A percentile compares a stretch with the other conserved stretches of the same genome.
Evolutionary conservation across 345 rosid species (phyloP).

Genomic region (Clausena lansium): DNA sequence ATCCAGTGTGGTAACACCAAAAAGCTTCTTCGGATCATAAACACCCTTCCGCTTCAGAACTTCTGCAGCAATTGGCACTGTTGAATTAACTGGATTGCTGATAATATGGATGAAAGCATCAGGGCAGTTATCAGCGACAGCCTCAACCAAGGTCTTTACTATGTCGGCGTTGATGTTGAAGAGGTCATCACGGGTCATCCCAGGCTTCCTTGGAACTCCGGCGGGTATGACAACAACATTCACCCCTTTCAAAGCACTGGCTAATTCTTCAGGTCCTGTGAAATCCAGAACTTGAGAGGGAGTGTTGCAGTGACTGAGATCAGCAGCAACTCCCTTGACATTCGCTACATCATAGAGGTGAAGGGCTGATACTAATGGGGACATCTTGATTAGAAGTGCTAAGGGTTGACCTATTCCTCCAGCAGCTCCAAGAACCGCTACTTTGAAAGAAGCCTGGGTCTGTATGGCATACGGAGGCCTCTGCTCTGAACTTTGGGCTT

Average conservation of each 20-base stretch:
- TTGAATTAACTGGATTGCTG: conserved; percentile 96
- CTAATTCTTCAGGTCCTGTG: conserved; percentile 74
- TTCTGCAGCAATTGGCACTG: conserved; percentile 89
- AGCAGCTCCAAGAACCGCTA: conserved; percentile 88
- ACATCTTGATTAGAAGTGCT: conserved; percentile 87
- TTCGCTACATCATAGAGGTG: conserved; percentile 90
- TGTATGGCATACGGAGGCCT: conserved; percentile 42
- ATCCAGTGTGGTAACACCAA: conserved; percentile 91
- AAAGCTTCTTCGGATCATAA: conserved; percentile 85
- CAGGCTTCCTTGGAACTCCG: conserved; percentile 91
- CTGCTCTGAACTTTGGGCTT: conserved; percentile 34
- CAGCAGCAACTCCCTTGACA: conserved; percentile 95
- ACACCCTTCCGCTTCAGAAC: conserved; percentile 84
- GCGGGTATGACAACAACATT: conserved; percentile 90
- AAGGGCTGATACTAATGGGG: conserved; percentile 75
- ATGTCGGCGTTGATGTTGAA: conserved; percentile 90
- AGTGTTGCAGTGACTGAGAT: conserved; percentile 92
- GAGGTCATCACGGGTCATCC: conserved; percentile 96
- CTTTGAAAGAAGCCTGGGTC: conserved; percentile 74
- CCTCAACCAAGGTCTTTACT: conserved; percentile 74
- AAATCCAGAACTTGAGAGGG: conserved; percentile 85
- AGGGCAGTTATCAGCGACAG: conserved; percentile 88
- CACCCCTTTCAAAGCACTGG: conserved; percentile 66
- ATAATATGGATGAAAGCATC: conserved; percentile 85
- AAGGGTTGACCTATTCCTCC: conserved; percentile 95